Percentiles rank a stretch among this genome's conserved stretches.
These are phyloP conservation scores for Phytophthora ohioensis DNA, from an alignment of 352 stramenopile species.

Conservation along the genomic window DNA sequence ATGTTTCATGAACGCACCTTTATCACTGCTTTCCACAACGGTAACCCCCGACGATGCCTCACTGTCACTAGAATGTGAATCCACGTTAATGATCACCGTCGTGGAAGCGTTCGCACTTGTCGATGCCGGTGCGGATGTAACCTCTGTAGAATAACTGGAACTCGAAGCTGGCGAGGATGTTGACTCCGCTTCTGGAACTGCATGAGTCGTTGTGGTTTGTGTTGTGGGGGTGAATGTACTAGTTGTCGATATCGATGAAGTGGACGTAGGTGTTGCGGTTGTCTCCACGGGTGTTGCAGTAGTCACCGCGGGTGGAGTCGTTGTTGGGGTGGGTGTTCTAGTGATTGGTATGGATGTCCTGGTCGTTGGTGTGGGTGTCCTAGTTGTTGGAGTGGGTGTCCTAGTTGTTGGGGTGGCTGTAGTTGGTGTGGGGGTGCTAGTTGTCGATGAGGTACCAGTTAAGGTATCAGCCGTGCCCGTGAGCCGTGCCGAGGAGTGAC, in stretches of 20 bases:
- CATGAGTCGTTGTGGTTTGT: conserved; percentile 16
- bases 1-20: conserved; percentile 15
- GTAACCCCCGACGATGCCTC: conserved; percentile 22
- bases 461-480: conserved; percentile 27
- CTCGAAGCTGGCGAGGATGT: conserved; percentile 24
- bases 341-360: conserved; percentile 24
- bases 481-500: conserved; percentile 35
- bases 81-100: conserved; percentile 29
- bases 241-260: conserved; percentile 14
- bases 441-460: conserved; percentile 12
- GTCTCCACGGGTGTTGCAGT: conserved; percentile 1
- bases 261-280: conserved; percentile 15
- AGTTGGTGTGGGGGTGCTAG: conserved; percentile 16
- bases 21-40: conserved; percentile 10
- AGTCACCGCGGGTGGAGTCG: conserved; percentile 2
- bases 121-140: conserved; percentile 15
- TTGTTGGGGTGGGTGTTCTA: conserved; percentile 18
- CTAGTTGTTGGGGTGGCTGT: conserved; percentile 16
- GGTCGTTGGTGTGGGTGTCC: conserved; percentile 13
- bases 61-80: conserved; percentile 21
- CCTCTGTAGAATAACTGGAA: conserved; percentile 14
- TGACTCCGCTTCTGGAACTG: conserved; percentile 4
- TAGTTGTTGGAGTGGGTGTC: conserved; percentile 17
- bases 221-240: conserved; percentile 6
- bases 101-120: conserved; percentile 33